Conservation (phyloP, 805 yeast genomes). For the Cyberlindnera misumaiensis region DNA sequence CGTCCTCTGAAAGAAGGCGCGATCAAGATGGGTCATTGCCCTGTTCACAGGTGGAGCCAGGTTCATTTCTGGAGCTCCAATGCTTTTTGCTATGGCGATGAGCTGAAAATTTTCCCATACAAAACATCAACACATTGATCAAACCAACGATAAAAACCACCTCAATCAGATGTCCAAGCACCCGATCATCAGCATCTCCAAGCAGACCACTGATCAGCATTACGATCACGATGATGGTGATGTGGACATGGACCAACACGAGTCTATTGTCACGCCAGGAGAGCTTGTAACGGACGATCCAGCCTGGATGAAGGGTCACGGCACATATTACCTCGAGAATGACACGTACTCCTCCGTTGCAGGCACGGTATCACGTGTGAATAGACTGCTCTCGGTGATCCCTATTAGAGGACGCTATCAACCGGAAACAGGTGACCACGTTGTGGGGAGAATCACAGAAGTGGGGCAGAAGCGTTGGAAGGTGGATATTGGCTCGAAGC, state of each 20-base stretch:
- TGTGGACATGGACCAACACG: slow-evolving; percentile 20
- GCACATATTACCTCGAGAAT: slow-evolving; percentile 75
- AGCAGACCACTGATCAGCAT: slow-evolving; percentile 1
- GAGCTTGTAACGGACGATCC: slow-evolving; percentile 94
- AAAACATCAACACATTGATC: neutral
- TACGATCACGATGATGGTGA: slow-evolving; percentile 3
- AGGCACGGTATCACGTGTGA: slow-evolving; percentile 81
- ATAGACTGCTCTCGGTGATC: slow-evolving; percentile 74
- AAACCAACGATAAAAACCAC: neutral
- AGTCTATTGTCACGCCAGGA: slow-evolving; percentile 81
- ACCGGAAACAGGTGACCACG: slow-evolving; percentile 95
- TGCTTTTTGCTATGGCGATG: neutral
- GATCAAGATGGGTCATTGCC: slow-evolving; percentile 59
- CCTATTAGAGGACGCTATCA: slow-evolving; percentile 84
- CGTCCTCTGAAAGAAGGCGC: slow-evolving; percentile 50
- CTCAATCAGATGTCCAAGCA: neutral
- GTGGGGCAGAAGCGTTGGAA: slow-evolving; percentile 95
- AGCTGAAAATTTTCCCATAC: neutral
- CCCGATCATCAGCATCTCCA: slow-evolving; percentile 15
- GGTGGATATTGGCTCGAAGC: slow-evolving; percentile 93
- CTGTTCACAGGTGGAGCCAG: slow-evolving; percentile 61
- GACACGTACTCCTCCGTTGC: slow-evolving; percentile 87
- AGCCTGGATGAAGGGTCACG: slow-evolving; percentile 98
- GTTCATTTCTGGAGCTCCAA: slow-evolving; percentile 5
- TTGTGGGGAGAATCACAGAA: slow-evolving; percentile 89